Base-by-base conservation (phyloP, 768 basidiomycete species). In the Mycena belliarum region DNA sequence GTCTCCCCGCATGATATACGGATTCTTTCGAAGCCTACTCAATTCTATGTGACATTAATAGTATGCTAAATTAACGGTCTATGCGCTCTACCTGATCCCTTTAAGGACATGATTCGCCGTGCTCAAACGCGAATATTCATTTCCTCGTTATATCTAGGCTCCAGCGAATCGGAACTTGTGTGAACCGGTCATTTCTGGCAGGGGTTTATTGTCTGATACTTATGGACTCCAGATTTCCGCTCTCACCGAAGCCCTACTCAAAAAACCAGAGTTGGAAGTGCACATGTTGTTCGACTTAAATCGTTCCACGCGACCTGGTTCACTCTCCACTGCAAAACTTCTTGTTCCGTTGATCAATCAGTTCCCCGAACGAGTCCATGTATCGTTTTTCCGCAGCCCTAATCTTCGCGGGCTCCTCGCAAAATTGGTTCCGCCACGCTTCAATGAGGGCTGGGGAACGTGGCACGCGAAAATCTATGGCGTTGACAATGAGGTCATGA, bases 401-500 rank as follows among this genome's bases (percentile, higher is more conserved):
- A 90, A 85, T 49, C 79, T 98, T 26, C 80, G 85, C 18, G 89
- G 91, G 1, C 56, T 91, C 25, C 78, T 91, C 70, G 83, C 90
- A 28, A 82, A 79, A 53, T 59, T 96, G 26, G 87, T 98, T 8
- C 97, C 97, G 8, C 88, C 91, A 23, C 80, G 97, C 52, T 97
- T 93, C 73, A 96, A 99, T 65, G 97, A 99, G 74, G 97, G 95
- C 2, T 98, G 95, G 91, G 96, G 95, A 0, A 93, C 95, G 2
- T 98, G 95, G 95, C 97, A 98, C 70, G 89, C 93, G 4, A 99
- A 99, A 73, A 82, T 95, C 54, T 99, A 99, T 67, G 94, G 93
- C 20, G 88, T 83, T 0, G 97, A 99, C 69, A 88, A 98, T 68
- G 86, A 95, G 51, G 81, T 99, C 41, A 85, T 99, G 70, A 85